Percentiles rank a stretch among this genome's conserved stretches.
These are phyloP conservation scores for Trifolium subterraneum DNA, from an alignment of 306 rosid species.

Conservation along the genomic window DNA sequence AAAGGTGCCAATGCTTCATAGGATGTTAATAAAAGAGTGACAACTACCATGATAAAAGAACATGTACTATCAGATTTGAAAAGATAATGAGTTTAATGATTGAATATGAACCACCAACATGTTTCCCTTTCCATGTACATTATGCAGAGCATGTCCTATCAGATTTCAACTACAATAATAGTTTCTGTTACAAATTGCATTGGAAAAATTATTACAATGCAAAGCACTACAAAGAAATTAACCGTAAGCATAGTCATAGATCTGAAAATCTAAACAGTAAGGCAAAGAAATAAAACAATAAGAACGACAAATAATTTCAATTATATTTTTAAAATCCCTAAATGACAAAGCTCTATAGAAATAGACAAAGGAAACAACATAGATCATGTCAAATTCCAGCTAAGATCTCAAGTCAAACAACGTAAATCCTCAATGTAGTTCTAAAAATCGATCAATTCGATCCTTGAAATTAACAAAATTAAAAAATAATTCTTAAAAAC, in stretches of 20 bases:
- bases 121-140: background rate
- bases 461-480: background rate
- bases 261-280: background rate
- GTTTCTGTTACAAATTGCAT: background rate
- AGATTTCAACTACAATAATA: too few species aligned
- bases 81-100: background rate
- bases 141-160: background rate
- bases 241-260: background rate
- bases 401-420: background rate
- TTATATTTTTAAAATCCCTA: background rate
- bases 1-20: too few species aligned
- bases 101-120: background rate
- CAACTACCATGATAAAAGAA: background rate
- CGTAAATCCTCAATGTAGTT: background rate
- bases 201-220: too few species aligned
- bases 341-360: background rate
- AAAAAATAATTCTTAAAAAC: background rate
- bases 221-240: background rate
- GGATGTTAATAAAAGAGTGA: background rate
- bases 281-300: background rate
- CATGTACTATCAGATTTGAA: background rate
- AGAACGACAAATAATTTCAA: background rate
- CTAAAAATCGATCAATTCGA: background rate
- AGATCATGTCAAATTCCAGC: background rate
- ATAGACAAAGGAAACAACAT: conserved; percentile 18